Evolutionary conservation across 192 early-diverging fungal genomes (phyloP).

Genomic region (Coemansia sp.): DNA sequence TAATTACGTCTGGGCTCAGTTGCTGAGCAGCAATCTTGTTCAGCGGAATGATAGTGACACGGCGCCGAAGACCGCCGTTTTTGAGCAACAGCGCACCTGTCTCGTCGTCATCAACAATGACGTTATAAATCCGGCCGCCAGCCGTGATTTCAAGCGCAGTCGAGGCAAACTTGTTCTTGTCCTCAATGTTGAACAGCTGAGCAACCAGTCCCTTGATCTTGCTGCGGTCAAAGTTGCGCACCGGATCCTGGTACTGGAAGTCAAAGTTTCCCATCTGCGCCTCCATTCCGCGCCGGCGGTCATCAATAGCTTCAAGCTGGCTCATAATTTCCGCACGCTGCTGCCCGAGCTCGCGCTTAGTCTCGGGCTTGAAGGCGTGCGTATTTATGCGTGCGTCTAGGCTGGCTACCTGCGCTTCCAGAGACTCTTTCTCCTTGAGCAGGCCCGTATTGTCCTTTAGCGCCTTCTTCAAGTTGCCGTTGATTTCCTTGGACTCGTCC

Average conservation of each 20-base stretch:
- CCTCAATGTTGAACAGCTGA: slow-evolving; percentile 74
- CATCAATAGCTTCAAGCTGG: slow-evolving; percentile 39
- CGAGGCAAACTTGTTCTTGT: slow-evolving; percentile 61
- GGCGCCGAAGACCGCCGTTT: slow-evolving; percentile 68
- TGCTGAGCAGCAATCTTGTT: slow-evolving; percentile 77
- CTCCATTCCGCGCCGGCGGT: slow-evolving; percentile 40
- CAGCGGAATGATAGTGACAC: slow-evolving; percentile 92
- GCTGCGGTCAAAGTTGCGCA: slow-evolving; percentile 81
- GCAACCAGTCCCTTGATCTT: slow-evolving; percentile 94
- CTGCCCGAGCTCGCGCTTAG: slow-evolving; percentile 37
- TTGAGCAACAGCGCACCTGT: slow-evolving; percentile 79
- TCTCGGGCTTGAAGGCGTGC: slow-evolving; percentile 33
- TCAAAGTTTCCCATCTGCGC: slow-evolving; percentile 61
- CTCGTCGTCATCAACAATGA: slow-evolving; percentile 88
- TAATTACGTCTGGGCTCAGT: slow-evolving; percentile 39
- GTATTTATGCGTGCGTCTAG: slow-evolving; percentile 19
- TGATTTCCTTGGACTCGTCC: slow-evolving; percentile 68
- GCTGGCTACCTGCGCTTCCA: slow-evolving; percentile 26
- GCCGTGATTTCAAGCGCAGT: slow-evolving; percentile 93
- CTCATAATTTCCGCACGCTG: slow-evolving; percentile 30
- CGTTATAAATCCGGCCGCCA: slow-evolving; percentile 91
- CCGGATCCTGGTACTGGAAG: slow-evolving; percentile 82
- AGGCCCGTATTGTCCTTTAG: slow-evolving; percentile 65
- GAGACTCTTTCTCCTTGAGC: slow-evolving; percentile 38
- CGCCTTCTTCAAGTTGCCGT: slow-evolving; percentile 65